Evolutionary conservation across 768 basidiomycete genomes (phyloP), one percentile per base, ranked within the genome.

Genomic region (Hypholoma fasciculare): DNA sequence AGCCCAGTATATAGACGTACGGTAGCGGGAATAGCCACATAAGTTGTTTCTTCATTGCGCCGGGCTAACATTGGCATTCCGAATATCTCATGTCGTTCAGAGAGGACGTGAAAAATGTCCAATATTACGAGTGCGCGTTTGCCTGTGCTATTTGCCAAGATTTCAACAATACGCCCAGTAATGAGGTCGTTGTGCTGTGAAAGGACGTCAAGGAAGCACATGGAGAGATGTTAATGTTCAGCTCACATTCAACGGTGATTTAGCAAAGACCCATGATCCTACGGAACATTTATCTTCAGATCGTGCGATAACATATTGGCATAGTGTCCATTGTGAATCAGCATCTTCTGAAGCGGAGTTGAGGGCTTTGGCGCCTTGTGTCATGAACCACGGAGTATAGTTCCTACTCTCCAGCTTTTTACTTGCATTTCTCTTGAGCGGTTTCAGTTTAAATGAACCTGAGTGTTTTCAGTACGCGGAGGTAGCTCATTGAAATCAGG

Each of bases 261-360:
- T 59, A n/a, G 64, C 66, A 58, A 69, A 64, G 20, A 70, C 53
- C 69, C 68, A 69, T 19, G 65, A 69, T 39, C 61, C 62, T 26
- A 50, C 54, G 19, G 44, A 27, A 59, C 70, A 70, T 23, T 57
- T 34, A 49, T 71, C 70, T 50, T 58, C 39, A 9, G 23, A 47
- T 47, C 13, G n/a, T 23, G 46, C 46, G n/a, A 47, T 26, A 47
- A 26, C 23, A 13, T 47, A 26, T 47, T 11, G 39, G 39, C 12
- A n/a, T 4, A 4, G n/a, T 11, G 27, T 30, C 27, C 27, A 30
- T 30, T 30, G 27, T 30, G 27, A 30, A 30, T 30, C 7, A 14
- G 11, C n/a, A 40, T 40, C 39, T 40, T n/a, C n/a, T 13, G 13
- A 40, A 40, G 12, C 39, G 39, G 13, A 14, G n/a, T 40, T 40